Evolutionary conservation across 1,139 yeast genomes (phyloP), one percentile per base, ranked within the genome.

Genomic region (Zygosaccharomyces sapae): DNA sequence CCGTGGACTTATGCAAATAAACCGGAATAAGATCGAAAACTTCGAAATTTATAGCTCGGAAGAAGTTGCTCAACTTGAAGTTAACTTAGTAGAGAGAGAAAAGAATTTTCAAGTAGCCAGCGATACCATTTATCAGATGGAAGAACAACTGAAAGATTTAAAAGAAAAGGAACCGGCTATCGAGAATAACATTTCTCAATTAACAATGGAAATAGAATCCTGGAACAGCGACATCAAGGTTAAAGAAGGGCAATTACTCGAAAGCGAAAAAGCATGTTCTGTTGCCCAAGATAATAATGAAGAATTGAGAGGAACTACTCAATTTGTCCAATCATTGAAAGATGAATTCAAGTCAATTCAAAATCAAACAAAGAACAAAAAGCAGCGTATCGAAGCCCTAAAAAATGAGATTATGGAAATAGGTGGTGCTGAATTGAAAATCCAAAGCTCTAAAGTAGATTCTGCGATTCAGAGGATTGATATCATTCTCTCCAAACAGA

Each of bases 361-460:
- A 55, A 68, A 70, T 1, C 79, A 80, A 57, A 80, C 89, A 60
- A 67, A 71, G 33, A 81, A 76, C 16, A 68, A 83, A 20, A 90
- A 86, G 52, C 60, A 67, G 6, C 74, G 76, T 48, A 85, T 90
- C 38, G 72, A 74, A 10, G 72, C 59, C 0, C 68, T 89, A 5
- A 90, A 88, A 57, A 87, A 83, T 48, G 76, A 83, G 60, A 87
- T 94, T 33, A 80, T 90, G 86, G 84, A 86, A 49, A 85, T 89
- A 45, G 98, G 99, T 46, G 99, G 99, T 54, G 83, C 86, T 9
- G 83, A 83, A 53, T 73, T 92, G 54, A 81, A 90, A 48, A 67
- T 86, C 52, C 96, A 89, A 59, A 86, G 81, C 55, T 78, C 94
- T 1, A 85, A 81, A 58, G 96, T 92, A 8, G 92, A 83, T 58